Evolutionary conservation across 2,329 filamentous ascomycete species (phyloP), one percentile per base, ranked within the genome.

Genomic region (Scytalidium lignicola): DNA sequence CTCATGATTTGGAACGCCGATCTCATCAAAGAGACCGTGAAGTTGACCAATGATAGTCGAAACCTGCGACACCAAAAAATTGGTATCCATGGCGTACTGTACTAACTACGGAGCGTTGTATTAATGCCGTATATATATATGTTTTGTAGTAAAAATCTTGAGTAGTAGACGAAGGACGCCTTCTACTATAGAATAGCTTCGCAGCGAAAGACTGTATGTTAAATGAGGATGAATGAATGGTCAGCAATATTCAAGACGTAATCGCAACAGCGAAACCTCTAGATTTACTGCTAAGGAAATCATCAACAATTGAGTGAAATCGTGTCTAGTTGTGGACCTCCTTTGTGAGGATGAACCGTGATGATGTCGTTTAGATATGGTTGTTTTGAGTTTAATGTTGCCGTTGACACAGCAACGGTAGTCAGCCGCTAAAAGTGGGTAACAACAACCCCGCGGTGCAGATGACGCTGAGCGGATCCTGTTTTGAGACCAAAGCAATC

Each of bases 21-120:
- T 99, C 66, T 99, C 92, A 68, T 99, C 93, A 64, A 96, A 99
- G 50, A 97, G 80, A 57, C 87, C 88, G 70, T 97, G 92, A 53
- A 99, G 80, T 71, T 96, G 90, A 68, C 82, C 83, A 66, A 97
- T 90, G 65, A 96, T 96, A 62, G 82, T 90, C 59, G 90, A 93
- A 72, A 99, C 89, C 80, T 97, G 93, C 68, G 95, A 90, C 61
- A 90, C 88, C 65, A 97, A 78, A 70, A 95, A 95, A 67, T 88
- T 89, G 51, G 91, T 90, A 71, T 96, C 91, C 84, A 96, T 95
- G 47, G 52, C 57, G 54, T 20, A 44, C 21, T 46, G 22, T 19
- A 3, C 39, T 7, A 15, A 37, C n/a, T 13, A 37, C 10, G 15
- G 15, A 37, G n/a, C n/a, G 18, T 15, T 12, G n/a, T 21, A 26